Evolutionary conservation across 2,329 filamentous ascomycete species (phyloP).

Genomic region (Orbilia brochopaga): DNA sequence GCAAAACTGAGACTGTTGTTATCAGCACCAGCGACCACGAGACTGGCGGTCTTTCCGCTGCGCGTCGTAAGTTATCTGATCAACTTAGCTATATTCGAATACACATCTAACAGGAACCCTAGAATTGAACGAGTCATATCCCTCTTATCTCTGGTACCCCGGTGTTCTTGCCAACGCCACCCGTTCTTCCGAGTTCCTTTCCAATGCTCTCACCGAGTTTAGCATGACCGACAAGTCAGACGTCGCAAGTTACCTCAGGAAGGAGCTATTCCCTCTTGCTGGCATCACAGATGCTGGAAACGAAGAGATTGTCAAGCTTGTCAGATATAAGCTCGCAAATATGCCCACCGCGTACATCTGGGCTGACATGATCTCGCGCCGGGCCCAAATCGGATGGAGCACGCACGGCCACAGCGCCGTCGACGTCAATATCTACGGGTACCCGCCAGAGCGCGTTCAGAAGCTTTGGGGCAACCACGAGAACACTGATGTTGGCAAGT

Average conservation of each 20-base stretch:
- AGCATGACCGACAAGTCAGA: constrained; percentile 60
- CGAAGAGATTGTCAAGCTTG: constrained; percentile 72
- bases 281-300: constrained; percentile 76
- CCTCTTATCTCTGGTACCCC: constrained; percentile 80
- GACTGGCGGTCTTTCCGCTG: constrained; percentile 84
- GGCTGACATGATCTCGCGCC: constrained; percentile 82
- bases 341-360: constrained; percentile 67
- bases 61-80: constrained; percentile 72
- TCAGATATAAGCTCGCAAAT: constrained; percentile 65
- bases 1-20: constrained; percentile 75
- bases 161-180: constrained; percentile 79
- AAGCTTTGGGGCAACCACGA: constrained; percentile 83
- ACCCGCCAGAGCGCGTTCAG: constrained; percentile 68
- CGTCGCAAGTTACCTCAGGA: constrained; percentile 68
- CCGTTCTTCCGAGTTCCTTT: constrained; percentile 73
- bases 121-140: constrained; percentile 68
- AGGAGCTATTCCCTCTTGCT: constrained; percentile 70
- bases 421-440: constrained; percentile 96
- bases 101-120: constrained; percentile 15
- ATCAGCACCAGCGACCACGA: constrained; percentile 95
- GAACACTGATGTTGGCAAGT: constrained; percentile 88
- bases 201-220: constrained; percentile 64
- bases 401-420: constrained; percentile 92
- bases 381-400: constrained; percentile 89
- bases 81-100: not conserved